These are phyloP conservation scores for Globisporangium solare DNA, from an alignment of 352 stramenopile genomes.

Conservation along the genomic window DNA sequence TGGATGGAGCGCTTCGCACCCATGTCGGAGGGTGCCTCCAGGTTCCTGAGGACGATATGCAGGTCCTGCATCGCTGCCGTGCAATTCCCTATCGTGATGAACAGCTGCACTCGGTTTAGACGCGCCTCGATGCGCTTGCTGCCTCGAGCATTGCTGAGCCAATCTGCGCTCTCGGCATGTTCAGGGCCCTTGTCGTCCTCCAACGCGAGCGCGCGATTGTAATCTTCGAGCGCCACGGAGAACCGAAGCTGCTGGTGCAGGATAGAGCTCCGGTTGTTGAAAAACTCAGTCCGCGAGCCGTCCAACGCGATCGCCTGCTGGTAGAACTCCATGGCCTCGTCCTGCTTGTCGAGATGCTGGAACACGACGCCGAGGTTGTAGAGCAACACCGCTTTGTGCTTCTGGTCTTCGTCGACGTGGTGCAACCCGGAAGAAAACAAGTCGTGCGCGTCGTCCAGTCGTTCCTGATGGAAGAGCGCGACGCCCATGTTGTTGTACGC, in stretches of 20 bases:
- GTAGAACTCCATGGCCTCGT: constrained; percentile 48
- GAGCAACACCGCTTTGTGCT: constrained; percentile 30
- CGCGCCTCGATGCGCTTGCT: constrained; percentile 22
- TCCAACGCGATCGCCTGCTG: constrained; percentile 45
- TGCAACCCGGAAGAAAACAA: constrained; percentile 33
- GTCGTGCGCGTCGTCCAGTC: constrained; percentile 39
- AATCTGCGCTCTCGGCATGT: background rate
- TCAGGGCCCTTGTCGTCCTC: background rate
- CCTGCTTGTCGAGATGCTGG: constrained; percentile 31
- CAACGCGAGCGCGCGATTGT: constrained; percentile 37
- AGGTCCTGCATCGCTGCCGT: constrained; percentile 35
- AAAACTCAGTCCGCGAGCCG: constrained; percentile 34
- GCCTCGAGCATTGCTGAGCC: background rate
- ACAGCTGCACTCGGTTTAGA: constrained; percentile 53
- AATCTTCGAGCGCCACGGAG: constrained; percentile 45
- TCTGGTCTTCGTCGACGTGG: constrained; percentile 16
- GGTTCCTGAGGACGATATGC: constrained; percentile 10
- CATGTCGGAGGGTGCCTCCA: background rate
- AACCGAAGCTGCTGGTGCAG: constrained; percentile 52
- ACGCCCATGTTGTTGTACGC: constrained; percentile 52
- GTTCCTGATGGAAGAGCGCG: constrained; percentile 34
- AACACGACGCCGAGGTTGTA: constrained; percentile 43
- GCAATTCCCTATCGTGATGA: constrained; percentile 46
- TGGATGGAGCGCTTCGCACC: background rate
- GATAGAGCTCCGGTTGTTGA: constrained; percentile 54